Base-by-base conservation (phyloP, 2,329 filamentous ascomycete genomes). In the Nemania sp. region DNA sequence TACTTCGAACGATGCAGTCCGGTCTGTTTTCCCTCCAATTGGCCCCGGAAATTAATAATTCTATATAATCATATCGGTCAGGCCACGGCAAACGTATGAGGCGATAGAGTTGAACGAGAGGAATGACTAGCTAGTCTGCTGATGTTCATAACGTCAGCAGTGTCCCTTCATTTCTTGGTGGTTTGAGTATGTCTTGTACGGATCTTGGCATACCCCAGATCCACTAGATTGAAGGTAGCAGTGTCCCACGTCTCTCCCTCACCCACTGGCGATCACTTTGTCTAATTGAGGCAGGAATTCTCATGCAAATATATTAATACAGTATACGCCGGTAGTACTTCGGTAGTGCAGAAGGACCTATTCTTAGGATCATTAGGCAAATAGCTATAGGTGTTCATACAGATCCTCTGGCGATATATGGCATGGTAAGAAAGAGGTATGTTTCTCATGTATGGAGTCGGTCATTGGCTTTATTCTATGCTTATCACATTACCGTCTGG, bases 261-360 rank as follows among this genome's bases (percentile, higher is more conserved):
- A 22, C 57, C 32, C 29, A 41, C 35, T 26, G 47, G 35, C 22
- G 55, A 62, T 58, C 38, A 43, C 38, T 66, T 75, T 67, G 72
- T 74, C 67, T 74, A 74, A 53, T 63, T 73, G 72, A 73, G 47
- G 71, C 70, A 55, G 67, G 67, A 45, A 66, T 52, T 65, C 62
- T 43, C 35, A 38, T 51, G 53, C 32, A 38, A 32, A 27, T 29
- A 45, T 47, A 22, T 54, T 54, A 54, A 43, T 45, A 62, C 15
- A 45, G 32, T 45, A 55, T 55, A 27, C 49, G 8, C 6, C 18
- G 20, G 45, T 45, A 54, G 35, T 26, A 20, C 45, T 20, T 24
- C 11, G 22, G n/a, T 22, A 5, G n/a, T 32, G 22, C 24, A n/a
- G n/a, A n/a, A n/a, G 26, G 49, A 41, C 38, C 38, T 57, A 24